Evolutionary conservation across 2,329 filamentous ascomycete genomes (phyloP).

Genomic region (Ceratocystiopsis sp.): DNA sequence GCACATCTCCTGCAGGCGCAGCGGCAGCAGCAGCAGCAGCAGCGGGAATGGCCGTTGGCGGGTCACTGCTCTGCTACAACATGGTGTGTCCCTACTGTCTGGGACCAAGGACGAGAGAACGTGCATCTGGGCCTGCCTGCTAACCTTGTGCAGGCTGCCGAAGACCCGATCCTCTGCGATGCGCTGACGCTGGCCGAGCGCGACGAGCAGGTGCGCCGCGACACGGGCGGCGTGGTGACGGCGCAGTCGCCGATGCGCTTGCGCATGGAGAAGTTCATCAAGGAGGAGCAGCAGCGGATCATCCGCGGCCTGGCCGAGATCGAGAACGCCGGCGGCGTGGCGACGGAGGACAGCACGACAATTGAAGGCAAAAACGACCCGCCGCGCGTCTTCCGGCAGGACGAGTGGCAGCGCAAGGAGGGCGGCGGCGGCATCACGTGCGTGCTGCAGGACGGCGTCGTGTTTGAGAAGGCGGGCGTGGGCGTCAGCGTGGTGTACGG

Average conservation of each 20-base stretch:
- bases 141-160: conserved; percentile 19
- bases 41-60: conserved; percentile 14
- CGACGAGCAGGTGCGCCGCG: conserved; percentile 65
- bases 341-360: conserved; percentile 1
- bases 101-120: too few species aligned
- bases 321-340: conserved; percentile 9
- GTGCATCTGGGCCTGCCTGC: background rate
- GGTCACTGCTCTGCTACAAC: conserved; percentile 34
- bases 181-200: conserved; percentile 63
- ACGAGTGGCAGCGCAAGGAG: conserved; percentile 74
- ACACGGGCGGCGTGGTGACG: conserved; percentile 46
- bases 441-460: conserved; percentile 86
- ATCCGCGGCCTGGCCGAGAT: conserved; percentile 67
- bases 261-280: conserved; percentile 94
- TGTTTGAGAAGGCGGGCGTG: conserved; percentile 95
- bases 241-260: conserved; percentile 84
- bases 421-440: conserved; percentile 90
- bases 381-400: conserved; percentile 44
- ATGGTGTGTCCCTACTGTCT: conserved; percentile 28
- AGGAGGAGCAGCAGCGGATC: conserved; percentile 79
- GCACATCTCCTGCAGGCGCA: background rate
- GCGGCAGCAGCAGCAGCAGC: background rate
- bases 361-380: conserved; percentile 24
- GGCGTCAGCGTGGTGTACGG: conserved; percentile 94
- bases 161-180: conserved; percentile 34